Evolutionary conservation across 805 yeast genomes (phyloP).

Genomic region (Sugiyamaella smithiae): DNA sequence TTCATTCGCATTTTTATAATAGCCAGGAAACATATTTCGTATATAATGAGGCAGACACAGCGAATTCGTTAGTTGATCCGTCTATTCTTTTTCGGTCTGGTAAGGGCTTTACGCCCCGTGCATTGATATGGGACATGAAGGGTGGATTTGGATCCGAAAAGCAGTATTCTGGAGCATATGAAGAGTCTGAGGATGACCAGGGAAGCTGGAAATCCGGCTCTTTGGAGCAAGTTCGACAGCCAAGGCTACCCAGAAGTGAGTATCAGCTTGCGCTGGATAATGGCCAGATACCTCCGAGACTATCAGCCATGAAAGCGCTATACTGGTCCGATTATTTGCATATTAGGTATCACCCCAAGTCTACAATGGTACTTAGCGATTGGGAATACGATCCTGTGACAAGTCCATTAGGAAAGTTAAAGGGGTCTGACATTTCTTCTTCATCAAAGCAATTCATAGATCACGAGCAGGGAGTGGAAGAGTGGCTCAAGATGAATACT

Average conservation of each 20-base stretch:
- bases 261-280: constrained; percentile 65
- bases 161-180: constrained; percentile 13
- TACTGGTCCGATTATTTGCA: constrained; percentile 83
- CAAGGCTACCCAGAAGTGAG: constrained; percentile 45
- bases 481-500: constrained; percentile 43
- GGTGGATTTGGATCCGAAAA: constrained; percentile 71
- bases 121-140: constrained; percentile 72
- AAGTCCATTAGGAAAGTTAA: constrained; percentile 33
- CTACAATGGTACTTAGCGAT: constrained; percentile 50
- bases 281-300: constrained; percentile 28
- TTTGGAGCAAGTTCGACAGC: constrained; percentile 32
- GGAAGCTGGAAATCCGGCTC: background rate
- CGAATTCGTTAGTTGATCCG: constrained; percentile 41
- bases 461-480: constrained; percentile 55
- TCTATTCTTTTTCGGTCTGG: constrained; percentile 47
- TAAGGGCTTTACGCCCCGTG: constrained; percentile 73
- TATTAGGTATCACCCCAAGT: constrained; percentile 61
- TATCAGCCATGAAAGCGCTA: constrained; percentile 43
- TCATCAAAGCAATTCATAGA: constrained; percentile 26
- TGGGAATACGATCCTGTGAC: constrained; percentile 54
- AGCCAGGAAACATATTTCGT: constrained; percentile 68
- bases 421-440: constrained; percentile 26
- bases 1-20: constrained; percentile 79
- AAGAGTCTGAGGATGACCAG: constrained; percentile 2
- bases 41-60: constrained; percentile 37